A percentile compares a stretch with the other conserved stretches of the same genome.
Conservation (phyloP, 1,284 basidiomycete species). For the Malassezia arunalokei region DNA sequence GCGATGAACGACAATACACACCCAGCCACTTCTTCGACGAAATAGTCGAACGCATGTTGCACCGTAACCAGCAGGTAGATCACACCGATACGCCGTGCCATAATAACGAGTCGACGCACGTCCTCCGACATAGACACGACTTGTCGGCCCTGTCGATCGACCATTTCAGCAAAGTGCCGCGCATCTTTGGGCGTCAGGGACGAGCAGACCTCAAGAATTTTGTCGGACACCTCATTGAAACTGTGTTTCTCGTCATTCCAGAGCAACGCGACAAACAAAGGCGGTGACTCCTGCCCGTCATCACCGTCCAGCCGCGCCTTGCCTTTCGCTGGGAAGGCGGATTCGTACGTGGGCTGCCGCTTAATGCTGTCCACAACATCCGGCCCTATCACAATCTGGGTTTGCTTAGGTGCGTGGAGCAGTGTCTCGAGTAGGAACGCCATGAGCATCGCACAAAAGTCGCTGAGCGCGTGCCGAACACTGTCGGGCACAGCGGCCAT, state of each 20-base stretch:
- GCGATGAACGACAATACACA: slow-evolving; percentile 30
- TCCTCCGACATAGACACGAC: slow-evolving; percentile 68
- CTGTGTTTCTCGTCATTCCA: slow-evolving; percentile 99
- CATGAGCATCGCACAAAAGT: slow-evolving; percentile 63
- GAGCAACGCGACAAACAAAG: slow-evolving; percentile 65
- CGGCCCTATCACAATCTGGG: slow-evolving; percentile 52
- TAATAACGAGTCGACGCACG: slow-evolving; percentile 60
- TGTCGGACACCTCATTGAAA: slow-evolving; percentile 61
- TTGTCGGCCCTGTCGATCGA: slow-evolving; percentile 71
- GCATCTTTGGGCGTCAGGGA: slow-evolving; percentile 52
- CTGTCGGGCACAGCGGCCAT: slow-evolving; percentile 47
- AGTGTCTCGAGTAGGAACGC: slow-evolving; percentile 76
- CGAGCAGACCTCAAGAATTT: slow-evolving; percentile 17
- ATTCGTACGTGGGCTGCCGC: slow-evolving; percentile 59
- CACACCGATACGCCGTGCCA: slow-evolving; percentile 66
- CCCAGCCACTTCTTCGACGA: slow-evolving; percentile 71
- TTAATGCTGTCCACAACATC: slow-evolving; percentile 53
- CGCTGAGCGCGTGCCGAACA: slow-evolving; percentile 59
- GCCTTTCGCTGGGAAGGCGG: slow-evolving; percentile 8
- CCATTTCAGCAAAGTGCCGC: slow-evolving; percentile 50
- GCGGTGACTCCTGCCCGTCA: slow-evolving; percentile 9
- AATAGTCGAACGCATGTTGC: slow-evolving; percentile 73
- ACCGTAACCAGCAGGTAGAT: slow-evolving; percentile 88
- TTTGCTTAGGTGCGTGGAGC: slow-evolving; percentile 71
- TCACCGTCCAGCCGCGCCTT: slow-evolving; percentile 19